Evolutionary conservation across 352 stramenopile species (phyloP).

Genomic region (Phytophthora cajani): DNA sequence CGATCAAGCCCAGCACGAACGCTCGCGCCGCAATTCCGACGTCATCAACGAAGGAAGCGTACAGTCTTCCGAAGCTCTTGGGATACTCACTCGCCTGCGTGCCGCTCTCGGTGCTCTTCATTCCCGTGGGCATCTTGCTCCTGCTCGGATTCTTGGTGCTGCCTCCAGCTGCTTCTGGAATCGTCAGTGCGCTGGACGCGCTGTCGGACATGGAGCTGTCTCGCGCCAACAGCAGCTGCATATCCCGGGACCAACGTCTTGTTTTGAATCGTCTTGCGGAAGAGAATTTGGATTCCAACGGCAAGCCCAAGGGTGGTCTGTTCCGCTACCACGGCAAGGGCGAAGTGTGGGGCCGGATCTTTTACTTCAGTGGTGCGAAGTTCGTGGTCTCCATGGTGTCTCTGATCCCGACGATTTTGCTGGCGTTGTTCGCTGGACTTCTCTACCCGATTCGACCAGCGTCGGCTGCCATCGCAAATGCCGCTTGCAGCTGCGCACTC

Average conservation of each 20-base stretch:
- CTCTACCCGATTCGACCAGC: conserved; percentile 62
- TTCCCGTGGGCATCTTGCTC: conserved; percentile 62
- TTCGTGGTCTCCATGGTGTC: conserved; percentile 67
- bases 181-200: conserved; percentile 67
- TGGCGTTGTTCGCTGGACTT: conserved; percentile 59
- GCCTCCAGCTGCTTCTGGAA: conserved; percentile 52
- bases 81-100: conserved; percentile 67
- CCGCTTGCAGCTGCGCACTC: conserved; percentile 57
- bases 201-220: conserved; percentile 81
- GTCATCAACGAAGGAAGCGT: conserved; percentile 30
- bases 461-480: conserved; percentile 46
- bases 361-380: conserved; percentile 74
- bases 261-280: conserved; percentile 67
- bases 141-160: conserved; percentile 69
- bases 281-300: conserved; percentile 35
- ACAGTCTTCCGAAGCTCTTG: conserved; percentile 72
- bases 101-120: conserved; percentile 59
- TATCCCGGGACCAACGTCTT: conserved; percentile 53
- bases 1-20: conserved; percentile 30
- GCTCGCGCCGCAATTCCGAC: conserved; percentile 16
- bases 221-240: conserved; percentile 73
- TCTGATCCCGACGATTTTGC: conserved; percentile 59
- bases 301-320: conserved; percentile 44
- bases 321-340: conserved; percentile 68
- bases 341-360: conserved; percentile 70